Base-by-base conservation (phyloP, 1,284 basidiomycete genomes). In the Abortiporus biennis region DNA sequence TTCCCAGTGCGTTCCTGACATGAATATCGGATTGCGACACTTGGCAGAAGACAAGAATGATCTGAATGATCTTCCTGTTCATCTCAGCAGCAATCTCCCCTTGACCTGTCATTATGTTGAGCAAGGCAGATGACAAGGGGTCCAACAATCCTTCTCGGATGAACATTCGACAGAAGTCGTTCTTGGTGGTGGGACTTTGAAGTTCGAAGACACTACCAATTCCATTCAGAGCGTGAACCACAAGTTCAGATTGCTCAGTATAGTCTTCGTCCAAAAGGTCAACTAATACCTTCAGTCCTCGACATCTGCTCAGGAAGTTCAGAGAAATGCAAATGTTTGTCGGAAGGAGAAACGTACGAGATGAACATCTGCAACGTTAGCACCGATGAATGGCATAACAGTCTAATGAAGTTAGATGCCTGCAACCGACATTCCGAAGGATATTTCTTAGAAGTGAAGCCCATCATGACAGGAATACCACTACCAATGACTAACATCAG, bases 101-200 rank as follows among this genome's bases (percentile, higher is more conserved):
- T 15, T 78, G 76, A 49, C 78, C 85, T 3, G 78, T 76, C 71
- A 94, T 87, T 42, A 97, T 88, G 52, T 90, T 88, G 41, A 95
- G 69, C 30, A 99, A 64, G 0, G 94, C 93, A 0, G 86, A 84
- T 0, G 93, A 92, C 1, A 99, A 67, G 0, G 95, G 95, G 52
- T 97, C 94, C 27, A 97, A 71, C 4, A 98, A 71, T 13, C 94
- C 94, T 63, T 97, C 95, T 19, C 92, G 79, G 23, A 96, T 92
- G 65, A 98, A 94, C 89, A 98, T 96, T 13, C 95, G 80, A 59
- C 94, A 98, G 59, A 98, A 97, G 64, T 98, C 95, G 58, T 95
- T 97, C 56, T 96, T 91, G 6, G 93, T 94, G 6, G 93, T 96
- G 1, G 94, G 91, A 38, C 89, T 92, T 63, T 94, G 82, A 8